These are phyloP conservation scores for Sphagnum contortum DNA, from an alignment of 225 moss, liverwort and hornwort genomes.

Conservation along the genomic window DNA sequence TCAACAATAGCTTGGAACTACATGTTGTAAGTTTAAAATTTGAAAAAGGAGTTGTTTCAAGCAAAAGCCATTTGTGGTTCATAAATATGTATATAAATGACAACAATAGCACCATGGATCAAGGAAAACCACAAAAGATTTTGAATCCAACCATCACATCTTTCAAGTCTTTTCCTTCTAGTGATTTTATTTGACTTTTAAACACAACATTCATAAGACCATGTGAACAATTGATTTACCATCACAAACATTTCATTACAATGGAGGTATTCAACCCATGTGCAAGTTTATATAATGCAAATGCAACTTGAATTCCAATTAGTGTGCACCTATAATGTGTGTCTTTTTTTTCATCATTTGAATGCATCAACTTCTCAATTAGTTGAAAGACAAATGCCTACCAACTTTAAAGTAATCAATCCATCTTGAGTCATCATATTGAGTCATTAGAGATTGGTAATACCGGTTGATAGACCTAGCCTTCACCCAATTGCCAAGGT, in stretches of 20 bases:
- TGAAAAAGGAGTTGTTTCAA: neutral
- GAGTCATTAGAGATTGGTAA: neutral
- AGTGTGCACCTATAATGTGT: neutral
- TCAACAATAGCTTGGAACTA: neutral
- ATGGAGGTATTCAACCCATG: neutral
- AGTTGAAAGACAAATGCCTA: neutral
- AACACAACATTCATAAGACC: neutral
- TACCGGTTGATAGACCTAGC: neutral
- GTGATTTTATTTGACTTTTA: neutral
- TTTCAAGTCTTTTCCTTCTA: neutral
- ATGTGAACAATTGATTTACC: neutral
- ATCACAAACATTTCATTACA: neutral
- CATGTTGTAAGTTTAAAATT: neutral
- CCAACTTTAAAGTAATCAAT: neutral
- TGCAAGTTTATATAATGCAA: neutral
- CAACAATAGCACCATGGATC: neutral
- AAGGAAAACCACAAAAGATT: neutral
- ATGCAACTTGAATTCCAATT: neutral
- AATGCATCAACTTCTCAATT: neutral
- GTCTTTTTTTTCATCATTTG: neutral
- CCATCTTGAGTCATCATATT: neutral
- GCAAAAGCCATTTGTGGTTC: neutral
- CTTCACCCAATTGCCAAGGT: neutral
- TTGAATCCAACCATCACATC: neutral
- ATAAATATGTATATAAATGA: neutral